Base-by-base conservation (phyloP, 192 early-diverging fungal species). In the Rhizoclosmatium globosum region DNA sequence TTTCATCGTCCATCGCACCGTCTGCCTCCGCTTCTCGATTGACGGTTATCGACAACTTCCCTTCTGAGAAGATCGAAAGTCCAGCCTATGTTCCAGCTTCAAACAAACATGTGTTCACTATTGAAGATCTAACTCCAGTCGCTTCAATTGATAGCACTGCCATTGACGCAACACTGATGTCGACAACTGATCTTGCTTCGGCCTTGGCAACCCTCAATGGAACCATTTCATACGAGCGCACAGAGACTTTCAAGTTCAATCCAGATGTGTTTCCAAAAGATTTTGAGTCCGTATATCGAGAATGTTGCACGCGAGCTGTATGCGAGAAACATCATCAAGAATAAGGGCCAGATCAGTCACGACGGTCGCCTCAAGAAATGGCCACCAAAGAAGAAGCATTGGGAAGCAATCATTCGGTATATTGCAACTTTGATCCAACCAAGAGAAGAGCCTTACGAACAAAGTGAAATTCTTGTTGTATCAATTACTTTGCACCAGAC, bases 371-470 rank as follows among this genome's bases (percentile, higher is more conserved):
- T 68, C 39, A 43, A 45, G 13, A 21, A 43, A 46, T 21, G 21
- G 39, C 66, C 66, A 45, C 15, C 66, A 1, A 68, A 68, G 45
- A 68, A 68, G 66, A 68, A 68, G 45, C 38, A 68, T 19, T 68
- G 39, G 66, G 66, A 68, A 47, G 31, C 66, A 17, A 43, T 68
- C 39, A 68, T 68, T 45, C 66, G 66, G 42, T 68, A 68, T 43
- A 39, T 68, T 2, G 66, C 45, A 42, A 68, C 66, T 6, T 46
- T 68, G 66, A 46, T 68, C 11, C 39, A 68, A 2, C 41, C 38
- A n/a, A 53, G 50, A 17, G 45, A 41, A 11, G 21, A 39, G 31
- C 38, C 44, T 23, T 47, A 45, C 11, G 43, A 19, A 2, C 66
- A 68, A 68, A 17, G 7, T 19, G 45, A 47, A 41, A 13, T 68